phyloP scores from a whole-genome alignment of 306 rosid genomes.

The Biancaea sappan region DNA sequence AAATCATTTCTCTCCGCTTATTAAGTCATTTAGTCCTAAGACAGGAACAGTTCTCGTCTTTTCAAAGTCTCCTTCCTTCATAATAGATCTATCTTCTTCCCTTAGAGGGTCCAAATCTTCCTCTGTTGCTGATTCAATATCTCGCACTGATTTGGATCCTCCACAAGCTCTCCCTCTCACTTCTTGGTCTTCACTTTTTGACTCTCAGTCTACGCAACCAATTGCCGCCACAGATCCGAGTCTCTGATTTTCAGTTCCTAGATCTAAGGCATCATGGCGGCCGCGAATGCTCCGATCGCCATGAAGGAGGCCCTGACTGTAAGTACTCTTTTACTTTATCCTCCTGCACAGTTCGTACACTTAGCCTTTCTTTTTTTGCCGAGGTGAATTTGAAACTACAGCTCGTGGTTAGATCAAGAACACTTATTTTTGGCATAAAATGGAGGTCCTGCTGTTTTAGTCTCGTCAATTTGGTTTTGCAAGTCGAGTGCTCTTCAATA shows the following conservation, averaged over 20 bases:
- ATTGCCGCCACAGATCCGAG: slow-evolving; percentile 55
- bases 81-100: slow-evolving; percentile 31
- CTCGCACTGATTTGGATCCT: slow-evolving; percentile 61
- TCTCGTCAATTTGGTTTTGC: slow-evolving; percentile 27
- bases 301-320: slow-evolving; percentile 95
- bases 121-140: slow-evolving; percentile 49
- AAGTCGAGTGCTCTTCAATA: not conserved
- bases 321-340: slow-evolving; percentile 35
- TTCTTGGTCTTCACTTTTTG: slow-evolving; percentile 32
- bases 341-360: not conserved
- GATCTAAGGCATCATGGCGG: slow-evolving; percentile 88
- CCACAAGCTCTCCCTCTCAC: slow-evolving; percentile 5
- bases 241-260: slow-evolving; percentile 36
- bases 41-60: slow-evolving; percentile 9
- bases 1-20: not conserved
- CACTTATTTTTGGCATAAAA: not conserved
- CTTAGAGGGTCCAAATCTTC: slow-evolving; percentile 52
- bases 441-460: not conserved
- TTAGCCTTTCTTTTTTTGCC: not conserved
- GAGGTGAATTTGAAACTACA: slow-evolving; percentile 34
- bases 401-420: not conserved
- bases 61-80: not conserved
- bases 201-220: slow-evolving; percentile 28
- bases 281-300: slow-evolving; percentile 99
- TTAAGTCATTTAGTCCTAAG: not conserved